A percentile compares a stretch with the other conserved stretches of the same genome.
Evolutionary conservation across 2,329 filamentous ascomycete species (phyloP).

Genomic region (Venturia nashicola): DNA sequence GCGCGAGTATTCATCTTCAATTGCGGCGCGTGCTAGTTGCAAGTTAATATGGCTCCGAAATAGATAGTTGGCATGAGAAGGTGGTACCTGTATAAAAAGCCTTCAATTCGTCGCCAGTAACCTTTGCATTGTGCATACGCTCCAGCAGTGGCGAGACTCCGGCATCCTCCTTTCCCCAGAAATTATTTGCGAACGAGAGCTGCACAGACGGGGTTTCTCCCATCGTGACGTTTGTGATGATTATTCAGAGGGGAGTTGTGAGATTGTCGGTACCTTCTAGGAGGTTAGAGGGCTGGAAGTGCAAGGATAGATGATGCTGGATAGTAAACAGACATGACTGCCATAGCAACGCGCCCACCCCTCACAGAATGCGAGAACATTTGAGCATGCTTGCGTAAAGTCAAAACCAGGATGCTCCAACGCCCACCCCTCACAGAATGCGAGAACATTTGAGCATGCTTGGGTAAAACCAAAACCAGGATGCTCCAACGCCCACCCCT

Average conservation of each 20-base stretch:
- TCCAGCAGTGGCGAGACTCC: conserved; percentile 84
- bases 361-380: not conserved
- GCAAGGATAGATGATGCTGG: not conserved
- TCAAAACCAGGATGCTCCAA: no score
- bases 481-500: not conserved
- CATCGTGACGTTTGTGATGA: conserved; percentile 36
- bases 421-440: not conserved
- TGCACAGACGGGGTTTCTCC: conserved; percentile 53
- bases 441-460: not conserved
- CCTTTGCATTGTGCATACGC: conserved; percentile 89
- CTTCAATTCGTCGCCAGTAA: conserved; percentile 86
- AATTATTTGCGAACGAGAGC: conserved; percentile 89
- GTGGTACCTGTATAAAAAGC: conserved; percentile 70
- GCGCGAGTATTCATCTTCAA: conserved; percentile 92
- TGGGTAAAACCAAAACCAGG: no score
- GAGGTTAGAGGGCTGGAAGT: no score
- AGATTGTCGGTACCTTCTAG: not conserved
- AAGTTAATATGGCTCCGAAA: not conserved
- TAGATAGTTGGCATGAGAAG: not conserved
- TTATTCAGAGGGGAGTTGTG: not conserved
- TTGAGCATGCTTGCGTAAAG: not conserved
- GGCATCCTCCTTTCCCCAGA: conserved; percentile 98
- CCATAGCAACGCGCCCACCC: not conserved
- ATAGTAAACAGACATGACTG: not conserved
- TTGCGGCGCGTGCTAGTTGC: conserved; percentile 62